Evolutionary conservation across 2,329 filamentous ascomycete species (phyloP).

Genomic region (Purpureocillium takamizusanense): DNA sequence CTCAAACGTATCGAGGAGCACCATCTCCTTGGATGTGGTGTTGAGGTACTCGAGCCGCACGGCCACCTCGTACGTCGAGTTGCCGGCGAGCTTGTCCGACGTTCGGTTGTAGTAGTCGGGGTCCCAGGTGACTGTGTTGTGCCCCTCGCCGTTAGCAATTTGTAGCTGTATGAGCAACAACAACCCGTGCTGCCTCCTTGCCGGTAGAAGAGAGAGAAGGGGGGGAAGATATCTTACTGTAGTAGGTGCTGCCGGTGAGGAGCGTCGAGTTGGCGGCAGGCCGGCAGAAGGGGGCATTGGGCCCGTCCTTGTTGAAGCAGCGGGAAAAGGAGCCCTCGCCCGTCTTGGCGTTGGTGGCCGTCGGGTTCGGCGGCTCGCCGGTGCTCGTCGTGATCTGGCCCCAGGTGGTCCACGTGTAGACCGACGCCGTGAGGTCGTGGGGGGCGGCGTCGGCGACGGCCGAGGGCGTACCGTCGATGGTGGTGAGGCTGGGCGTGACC

Average conservation of each 20-base stretch:
- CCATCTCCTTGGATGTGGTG: slow-evolving; percentile 23
- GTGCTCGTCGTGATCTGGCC: slow-evolving; percentile 30
- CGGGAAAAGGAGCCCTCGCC: slow-evolving; percentile 39
- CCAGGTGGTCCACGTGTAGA: slow-evolving; percentile 26
- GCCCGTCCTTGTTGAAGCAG: slow-evolving; percentile 39
- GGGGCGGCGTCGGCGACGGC: slow-evolving; percentile 29
- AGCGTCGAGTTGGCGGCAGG: slow-evolving; percentile 35
- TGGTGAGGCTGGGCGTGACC: slow-evolving; percentile 38
- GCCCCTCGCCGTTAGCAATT: not conserved
- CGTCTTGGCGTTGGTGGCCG: slow-evolving; percentile 25
- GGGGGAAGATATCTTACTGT: slow-evolving; percentile 28
- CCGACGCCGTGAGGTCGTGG: slow-evolving; percentile 36
- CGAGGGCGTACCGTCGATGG: slow-evolving; percentile 33
- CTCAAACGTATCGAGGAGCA: slow-evolving; percentile 24
- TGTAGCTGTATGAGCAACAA: no score
- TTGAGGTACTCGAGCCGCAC: slow-evolving; percentile 33
- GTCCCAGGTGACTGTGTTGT: slow-evolving; percentile 45
- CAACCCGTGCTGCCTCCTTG: no score
- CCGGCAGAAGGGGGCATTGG: slow-evolving; percentile 41
- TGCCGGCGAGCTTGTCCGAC: slow-evolving; percentile 23
- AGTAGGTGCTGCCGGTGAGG: slow-evolving; percentile 38
- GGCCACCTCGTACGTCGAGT: slow-evolving; percentile 20
- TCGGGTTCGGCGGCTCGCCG: slow-evolving; percentile 34
- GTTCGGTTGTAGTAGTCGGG: slow-evolving; percentile 37
- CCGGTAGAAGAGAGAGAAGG: not conserved